Evolutionary conservation across 2,329 filamentous ascomycete genomes (phyloP).

Genomic region (Alternaria longipes): DNA sequence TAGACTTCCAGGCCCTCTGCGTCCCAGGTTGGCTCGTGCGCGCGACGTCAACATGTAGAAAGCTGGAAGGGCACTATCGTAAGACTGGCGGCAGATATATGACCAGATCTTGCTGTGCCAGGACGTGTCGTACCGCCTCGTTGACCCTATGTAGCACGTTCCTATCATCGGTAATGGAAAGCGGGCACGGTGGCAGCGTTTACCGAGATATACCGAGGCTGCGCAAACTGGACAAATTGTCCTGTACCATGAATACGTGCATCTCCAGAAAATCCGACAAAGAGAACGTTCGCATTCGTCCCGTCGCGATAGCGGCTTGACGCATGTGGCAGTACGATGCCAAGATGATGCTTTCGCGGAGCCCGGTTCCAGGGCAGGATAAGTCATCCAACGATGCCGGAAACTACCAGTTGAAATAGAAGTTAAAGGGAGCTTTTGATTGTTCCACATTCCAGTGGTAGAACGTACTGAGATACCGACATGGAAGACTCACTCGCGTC

Average conservation of each 20-base stretch:
- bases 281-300: background rate
- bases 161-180: background rate
- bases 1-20: constrained; percentile 17
- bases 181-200: background rate
- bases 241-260: background rate
- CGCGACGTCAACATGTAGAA: constrained; percentile 5
- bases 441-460: background rate
- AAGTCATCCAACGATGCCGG: background rate
- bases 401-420: background rate
- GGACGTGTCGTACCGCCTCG: background rate
- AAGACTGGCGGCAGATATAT: background rate
- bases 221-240: background rate
- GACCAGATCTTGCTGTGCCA: background rate
- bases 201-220: constrained; percentile 1
- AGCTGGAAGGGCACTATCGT: background rate
- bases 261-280: background rate
- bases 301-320: background rate
- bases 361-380: background rate
- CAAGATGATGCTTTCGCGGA: background rate
- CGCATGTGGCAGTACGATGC: background rate
- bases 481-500: background rate
- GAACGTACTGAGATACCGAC: background rate
- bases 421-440: background rate
- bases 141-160: background rate
- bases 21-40: constrained; percentile 20